Base-by-base conservation (phyloP, 108 stramenopile genomes). In the Nitzschia sp. region DNA sequence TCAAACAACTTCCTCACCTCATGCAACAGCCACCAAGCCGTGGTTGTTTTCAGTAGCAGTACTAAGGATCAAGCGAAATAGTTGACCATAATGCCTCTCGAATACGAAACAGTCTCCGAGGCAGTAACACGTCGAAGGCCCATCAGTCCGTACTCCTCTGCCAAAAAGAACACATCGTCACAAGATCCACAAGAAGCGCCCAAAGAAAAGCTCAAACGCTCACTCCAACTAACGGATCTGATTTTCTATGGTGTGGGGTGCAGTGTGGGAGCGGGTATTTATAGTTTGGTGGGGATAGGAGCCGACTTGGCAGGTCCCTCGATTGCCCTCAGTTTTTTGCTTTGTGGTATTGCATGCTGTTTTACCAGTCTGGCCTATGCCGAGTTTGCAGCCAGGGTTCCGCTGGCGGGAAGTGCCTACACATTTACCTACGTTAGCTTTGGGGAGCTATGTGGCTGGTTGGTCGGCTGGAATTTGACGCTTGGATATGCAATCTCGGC, bases 401-500 rank as follows among this genome's bases (percentile, higher is more conserved):
- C 78, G 11, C 43, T 80, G 51, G 81, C 84, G 6, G 84, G 84
- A 19, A 71, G 69, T 15, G 84, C 84, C 14, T 85, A 85, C 69
- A 82, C 81, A 42, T 85, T 80, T 60, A 77, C 78, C 37, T 82
- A 82, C 53, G 80, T 79, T 10, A 70, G 63, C 37, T 81, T 85
- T 67, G 84, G 84, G 21, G 80, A 85, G 63, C 41, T 85, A 1
- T 64, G 71, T 25, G 84, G 76, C 2, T 85, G 84, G 84, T 53
- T 85, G 51, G 73, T 81, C 0, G 84, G 84, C 5, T 81, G 80
- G 80, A 85, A 85, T 54, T 67, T 85, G 17, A 85, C 84, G n/a
- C 43, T 85, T 54, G 84, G 80, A 24, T 85, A 85, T 71, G 80
- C 75, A 0, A 52, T 85, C 15, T 62, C 57, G 46, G 84, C 84